These are phyloP conservation scores for Colletotrichum tofieldiae DNA, from an alignment of 2,329 filamentous ascomycete species.

Conservation along the genomic window DNA sequence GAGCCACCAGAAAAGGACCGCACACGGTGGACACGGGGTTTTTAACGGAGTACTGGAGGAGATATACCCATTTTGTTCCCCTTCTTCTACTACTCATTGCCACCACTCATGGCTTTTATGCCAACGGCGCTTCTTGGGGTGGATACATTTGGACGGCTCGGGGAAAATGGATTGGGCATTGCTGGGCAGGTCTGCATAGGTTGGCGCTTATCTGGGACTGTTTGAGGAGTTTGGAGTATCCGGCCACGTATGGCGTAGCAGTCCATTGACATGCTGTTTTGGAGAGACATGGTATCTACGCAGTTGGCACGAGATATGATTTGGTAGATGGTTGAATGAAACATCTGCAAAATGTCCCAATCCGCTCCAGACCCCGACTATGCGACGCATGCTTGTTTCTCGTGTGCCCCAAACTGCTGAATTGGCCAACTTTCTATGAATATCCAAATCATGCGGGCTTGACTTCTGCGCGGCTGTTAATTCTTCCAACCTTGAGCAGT, in stretches of 20 bases:
- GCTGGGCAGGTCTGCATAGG: neutral
- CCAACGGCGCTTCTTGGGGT: conserved; percentile 30
- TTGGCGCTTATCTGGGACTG: neutral
- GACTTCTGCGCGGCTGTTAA: neutral
- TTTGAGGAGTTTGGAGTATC: conserved; percentile 30
- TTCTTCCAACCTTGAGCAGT: neutral
- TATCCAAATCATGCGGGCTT: neutral
- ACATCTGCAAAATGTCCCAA: conserved; percentile 30
- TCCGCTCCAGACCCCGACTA: too few relatives aligned
- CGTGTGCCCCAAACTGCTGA: neutral
- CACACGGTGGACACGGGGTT: conserved; percentile 17
- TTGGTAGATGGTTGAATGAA: conserved; percentile 30
- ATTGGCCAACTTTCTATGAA: neutral
- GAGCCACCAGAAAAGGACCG: neutral
- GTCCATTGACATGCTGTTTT: neutral
- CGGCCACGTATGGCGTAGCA: conserved; percentile 4
- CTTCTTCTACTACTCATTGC: neutral
- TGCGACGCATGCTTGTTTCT: neutral
- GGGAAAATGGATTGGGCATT: conserved; percentile 7
- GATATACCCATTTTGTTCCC: conserved; percentile 41
- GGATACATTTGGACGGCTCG: conserved; percentile 21
- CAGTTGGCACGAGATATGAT: conserved; percentile 12
- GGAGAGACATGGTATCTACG: neutral
- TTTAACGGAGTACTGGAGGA: conserved; percentile 37
- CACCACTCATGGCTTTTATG: conserved; percentile 34